Conservation (phyloP, 169 alveolate genomes). For the Babesia bigemina region DNA sequence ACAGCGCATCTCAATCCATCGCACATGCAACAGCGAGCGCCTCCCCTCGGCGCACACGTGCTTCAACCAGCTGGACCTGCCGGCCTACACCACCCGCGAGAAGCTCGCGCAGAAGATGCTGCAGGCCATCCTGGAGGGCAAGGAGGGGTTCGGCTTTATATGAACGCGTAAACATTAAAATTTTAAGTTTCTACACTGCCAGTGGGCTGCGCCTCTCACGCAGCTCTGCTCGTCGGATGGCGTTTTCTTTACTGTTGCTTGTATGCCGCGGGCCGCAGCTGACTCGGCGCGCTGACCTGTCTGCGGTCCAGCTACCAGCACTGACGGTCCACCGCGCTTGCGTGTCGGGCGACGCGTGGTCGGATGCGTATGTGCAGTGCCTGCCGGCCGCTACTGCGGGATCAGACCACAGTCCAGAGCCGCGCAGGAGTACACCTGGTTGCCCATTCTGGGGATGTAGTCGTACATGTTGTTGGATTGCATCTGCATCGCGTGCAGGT, state of each 20-base stretch:
- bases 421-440: constrained; percentile 19
- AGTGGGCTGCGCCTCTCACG: not conserved
- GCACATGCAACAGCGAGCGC: constrained; percentile 88
- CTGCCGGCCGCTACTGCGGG: not conserved
- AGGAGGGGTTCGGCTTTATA: constrained; percentile 96
- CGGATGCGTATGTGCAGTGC: not conserved
- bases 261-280: too few species aligned
- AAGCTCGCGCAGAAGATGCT: constrained; percentile 86
- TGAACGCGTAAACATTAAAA: constrained; percentile 58
- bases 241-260: not conserved
- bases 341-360: too few species aligned
- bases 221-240: not conserved
- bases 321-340: too few species aligned
- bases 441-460: constrained; percentile 17
- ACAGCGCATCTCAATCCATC: constrained; percentile 94
- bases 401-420: constrained; percentile 16
- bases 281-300: too few species aligned
- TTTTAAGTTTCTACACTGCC: constrained; percentile 6
- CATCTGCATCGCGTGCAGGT: not conserved
- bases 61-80: constrained; percentile 97
- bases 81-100: constrained; percentile 95
- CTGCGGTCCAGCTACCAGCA: too few species aligned
- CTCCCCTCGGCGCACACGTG: constrained; percentile 99
- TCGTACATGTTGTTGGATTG: constrained; percentile 25
- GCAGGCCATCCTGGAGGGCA: constrained; percentile 93